Evolutionary conservation across 208 protist species (phyloP), one percentile per base, ranked within the genome.

Genomic region (Leishmania martiniquensis): DNA sequence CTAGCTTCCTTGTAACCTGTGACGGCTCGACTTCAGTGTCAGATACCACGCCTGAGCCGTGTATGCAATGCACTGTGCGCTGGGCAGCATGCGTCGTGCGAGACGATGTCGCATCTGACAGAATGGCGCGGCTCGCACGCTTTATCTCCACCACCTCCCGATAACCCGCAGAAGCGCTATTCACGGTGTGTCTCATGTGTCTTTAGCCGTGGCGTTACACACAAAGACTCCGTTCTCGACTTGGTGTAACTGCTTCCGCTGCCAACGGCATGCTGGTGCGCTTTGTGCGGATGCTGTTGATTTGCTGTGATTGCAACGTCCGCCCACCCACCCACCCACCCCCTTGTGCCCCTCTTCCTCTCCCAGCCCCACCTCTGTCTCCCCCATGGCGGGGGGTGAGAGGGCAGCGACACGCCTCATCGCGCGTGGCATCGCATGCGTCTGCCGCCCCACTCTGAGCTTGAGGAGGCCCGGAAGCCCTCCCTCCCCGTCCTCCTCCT

Each of bases 31-130:
- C 34, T 60, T 6, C 65, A 15, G n/a, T 22, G 6, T 32, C 44
- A 10, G 47, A 44, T 5, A 1, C 6, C 9, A 37, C 45, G 20
- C 55, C 59, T 7, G 47, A 57, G 44, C 54, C 39, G 44, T 59
- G n/a, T 44, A 69, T 67, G 57, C 72, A 59, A 6, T 54, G 22
- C 59, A 55, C 32, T 4, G 72, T 76, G 57, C 54, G 59, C 51
- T 57, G 25, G 72, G 34, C 20, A 22, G 42, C 13, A 32, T 76
- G 57, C 29, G 45, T 76, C 44, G 45, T 76, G 45, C 57, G 42
- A 32, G 72, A 76, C 17, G 72, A 49, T 5, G 47, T 76, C n/a
- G 72, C 59, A 17, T 57, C 59, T 9, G 72, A 76, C 59, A 66
- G 25, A 6, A 42, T 49, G 42, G n/a, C 17, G 6, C 44, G 55